Conservation (phyloP, 495 filamentous ascomycete species). For the Evansstolkia leycettana region DNA sequence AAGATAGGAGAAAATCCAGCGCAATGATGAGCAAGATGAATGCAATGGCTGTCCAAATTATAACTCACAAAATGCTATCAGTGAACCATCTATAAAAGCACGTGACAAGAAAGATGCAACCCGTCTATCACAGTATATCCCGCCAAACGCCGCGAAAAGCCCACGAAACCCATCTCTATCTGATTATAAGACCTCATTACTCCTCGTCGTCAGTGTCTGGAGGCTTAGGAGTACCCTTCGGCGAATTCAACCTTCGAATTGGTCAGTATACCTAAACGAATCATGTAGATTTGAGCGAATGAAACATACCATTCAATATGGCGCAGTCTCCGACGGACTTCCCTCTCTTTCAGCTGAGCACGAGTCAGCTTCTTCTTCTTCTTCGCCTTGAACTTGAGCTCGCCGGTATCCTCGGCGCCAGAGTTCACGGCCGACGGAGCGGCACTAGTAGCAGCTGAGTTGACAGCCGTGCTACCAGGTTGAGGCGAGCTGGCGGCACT, state of each 20-base stretch:
- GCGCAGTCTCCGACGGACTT: conserved; percentile 74
- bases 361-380: conserved; percentile 99
- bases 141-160: no score
- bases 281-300: conserved; percentile 11
- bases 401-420: conserved; percentile 65
- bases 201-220: conserved; percentile 58
- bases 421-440: conserved; percentile 61
- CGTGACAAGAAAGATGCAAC: no score
- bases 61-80: no score
- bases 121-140: no score
- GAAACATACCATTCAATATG: conserved; percentile 76
- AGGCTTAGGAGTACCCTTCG: conserved; percentile 54
- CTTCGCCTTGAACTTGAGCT: conserved; percentile 86
- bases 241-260: conserved; percentile 16
- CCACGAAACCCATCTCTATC: no score
- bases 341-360: conserved; percentile 86
- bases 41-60: no score
- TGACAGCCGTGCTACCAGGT: conserved; percentile 38
- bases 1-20: no score
- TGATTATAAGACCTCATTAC: conserved; percentile 16
- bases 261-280: background rate
- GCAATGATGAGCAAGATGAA: no score
- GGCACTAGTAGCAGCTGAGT: conserved; percentile 43
- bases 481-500: conserved; percentile 49
- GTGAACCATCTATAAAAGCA: no score